phyloP scores from a whole-genome alignment of 2,329 filamentous ascomycete genomes.

The Kalmusia sp. region DNA sequence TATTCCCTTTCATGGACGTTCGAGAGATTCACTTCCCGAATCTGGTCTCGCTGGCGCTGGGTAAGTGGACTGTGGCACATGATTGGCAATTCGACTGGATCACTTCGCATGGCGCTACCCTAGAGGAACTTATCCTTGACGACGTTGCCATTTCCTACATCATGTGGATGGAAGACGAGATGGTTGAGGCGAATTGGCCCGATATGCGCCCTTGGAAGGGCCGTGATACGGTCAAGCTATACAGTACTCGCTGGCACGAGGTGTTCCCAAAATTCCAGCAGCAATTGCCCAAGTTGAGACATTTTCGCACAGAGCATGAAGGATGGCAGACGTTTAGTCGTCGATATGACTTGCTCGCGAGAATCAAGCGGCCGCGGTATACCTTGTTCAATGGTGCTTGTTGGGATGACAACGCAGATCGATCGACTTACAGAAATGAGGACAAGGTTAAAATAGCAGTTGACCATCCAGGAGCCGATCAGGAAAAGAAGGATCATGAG shows the following conservation, averaged over 20 bases:
- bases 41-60: constrained; percentile 47
- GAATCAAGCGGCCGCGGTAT: neutral
- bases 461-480: too few relatives aligned
- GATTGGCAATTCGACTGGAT: constrained; percentile 56
- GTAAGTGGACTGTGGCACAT: constrained; percentile 50
- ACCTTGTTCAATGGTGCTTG: too few relatives aligned
- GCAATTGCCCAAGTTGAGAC: neutral
- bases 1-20: constrained; percentile 49
- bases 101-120: neutral
- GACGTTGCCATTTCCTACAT: too few relatives aligned
- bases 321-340: neutral
- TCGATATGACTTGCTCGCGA: neutral
- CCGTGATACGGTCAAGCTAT: neutral
- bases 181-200: neutral
- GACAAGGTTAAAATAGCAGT: too few relatives aligned
- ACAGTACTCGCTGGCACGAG: neutral
- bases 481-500: too few relatives aligned
- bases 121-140: neutral
- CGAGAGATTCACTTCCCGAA: constrained; percentile 44
- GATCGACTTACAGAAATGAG: too few relatives aligned
- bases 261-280: neutral
- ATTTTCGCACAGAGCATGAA: neutral
- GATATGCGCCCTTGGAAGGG: neutral
- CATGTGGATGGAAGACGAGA: neutral
- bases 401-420: too few relatives aligned